Base-by-base conservation (phyloP, 306 rosid species). In the Coriaria nepalensis region DNA sequence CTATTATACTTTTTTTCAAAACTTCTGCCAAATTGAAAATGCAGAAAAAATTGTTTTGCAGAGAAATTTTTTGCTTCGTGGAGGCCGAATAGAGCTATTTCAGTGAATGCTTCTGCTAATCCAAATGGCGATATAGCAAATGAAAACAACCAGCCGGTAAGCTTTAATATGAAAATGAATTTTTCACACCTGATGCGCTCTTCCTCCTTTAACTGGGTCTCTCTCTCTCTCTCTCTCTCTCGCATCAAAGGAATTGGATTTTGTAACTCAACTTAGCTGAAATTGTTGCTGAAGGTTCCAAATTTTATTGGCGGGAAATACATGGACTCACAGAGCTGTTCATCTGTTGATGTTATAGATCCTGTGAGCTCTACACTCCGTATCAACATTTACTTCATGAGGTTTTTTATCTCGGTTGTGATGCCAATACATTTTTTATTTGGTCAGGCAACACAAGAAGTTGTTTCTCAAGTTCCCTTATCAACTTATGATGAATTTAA, bases 361-460 rank as follows among this genome's bases (percentile, higher is more conserved):
- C 93, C 86, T 40, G 93, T 81, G 72, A 78, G 86, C 54, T 60
- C 42, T 49, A 55, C 33, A 39, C 42, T 61, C 50, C 64, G 15
- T 46, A 44, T 43, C 50, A 42, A 33, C 34, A 6, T 63, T 39
- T 50, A 53, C 35, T 14, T 68, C 9, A 37, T 48, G 40, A 41
- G 37, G 33, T 10, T 55, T 43, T 52, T 51, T 44, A 9, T 56
- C 33, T 39, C 41, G n/a, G 13, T 34, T 9, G 45, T 70, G 35
- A 45, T 60, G 49, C 49, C 61, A 39, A 33, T 62, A 37, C 52
- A 48, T 37, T 57, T 44, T 68, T 66, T 62, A 53, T 45, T 59
- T 60, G 8, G 39, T 37, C 46, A 77, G 94, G 94, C 94, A 36
- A 80, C 94, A 55, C 94, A 80, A 72, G 86, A 83, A 61, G 68